These are phyloP conservation scores for Mycena galopus DNA, from an alignment of 768 basidiomycete species.

Conservation along the genomic window DNA sequence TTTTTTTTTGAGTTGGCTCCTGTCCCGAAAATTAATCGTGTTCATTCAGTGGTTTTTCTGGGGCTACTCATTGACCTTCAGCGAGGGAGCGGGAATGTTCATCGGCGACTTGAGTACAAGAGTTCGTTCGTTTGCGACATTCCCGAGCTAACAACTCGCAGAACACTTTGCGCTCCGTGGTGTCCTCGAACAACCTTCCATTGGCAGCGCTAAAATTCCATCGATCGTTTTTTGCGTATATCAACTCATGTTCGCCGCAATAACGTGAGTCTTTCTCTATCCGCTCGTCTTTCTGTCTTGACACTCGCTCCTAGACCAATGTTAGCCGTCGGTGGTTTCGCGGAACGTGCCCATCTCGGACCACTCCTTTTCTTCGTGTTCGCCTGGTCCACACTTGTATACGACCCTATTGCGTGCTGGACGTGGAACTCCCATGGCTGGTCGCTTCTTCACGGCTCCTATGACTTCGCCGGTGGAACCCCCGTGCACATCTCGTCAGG, in stretches of 20 bases:
- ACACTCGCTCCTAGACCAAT: constrained; percentile 68
- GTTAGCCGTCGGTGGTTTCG: constrained; percentile 92
- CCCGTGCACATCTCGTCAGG: constrained; percentile 98
- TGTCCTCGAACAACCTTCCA: constrained; percentile 82
- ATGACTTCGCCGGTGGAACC: constrained; percentile 65
- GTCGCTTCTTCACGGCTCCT: constrained; percentile 82
- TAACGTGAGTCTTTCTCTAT: constrained; percentile 68
- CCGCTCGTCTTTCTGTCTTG: constrained; percentile 28
- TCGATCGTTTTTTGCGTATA: constrained; percentile 85
- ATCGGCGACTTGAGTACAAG: constrained; percentile 82
- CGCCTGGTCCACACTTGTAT: constrained; percentile 89
- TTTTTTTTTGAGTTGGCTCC: neutral
- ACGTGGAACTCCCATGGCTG: constrained; percentile 89
- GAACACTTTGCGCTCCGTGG: constrained; percentile 87
- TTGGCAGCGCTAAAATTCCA: constrained; percentile 79
- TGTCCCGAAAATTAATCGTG: constrained; percentile 4
- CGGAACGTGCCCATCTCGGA: constrained; percentile 88
- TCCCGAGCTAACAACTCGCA: constrained; percentile 40
- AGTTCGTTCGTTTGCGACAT: neutral
- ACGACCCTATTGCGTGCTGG: constrained; percentile 96
- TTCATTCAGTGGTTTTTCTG: constrained; percentile 91
- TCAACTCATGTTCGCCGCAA: constrained; percentile 92
- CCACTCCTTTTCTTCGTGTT: constrained; percentile 94
- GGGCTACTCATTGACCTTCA: constrained; percentile 95
- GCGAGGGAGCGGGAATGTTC: constrained; percentile 75